Base-by-base conservation (phyloP, 2,329 filamentous ascomycete genomes). In the Aotearoamyces nothofagi region DNA sequence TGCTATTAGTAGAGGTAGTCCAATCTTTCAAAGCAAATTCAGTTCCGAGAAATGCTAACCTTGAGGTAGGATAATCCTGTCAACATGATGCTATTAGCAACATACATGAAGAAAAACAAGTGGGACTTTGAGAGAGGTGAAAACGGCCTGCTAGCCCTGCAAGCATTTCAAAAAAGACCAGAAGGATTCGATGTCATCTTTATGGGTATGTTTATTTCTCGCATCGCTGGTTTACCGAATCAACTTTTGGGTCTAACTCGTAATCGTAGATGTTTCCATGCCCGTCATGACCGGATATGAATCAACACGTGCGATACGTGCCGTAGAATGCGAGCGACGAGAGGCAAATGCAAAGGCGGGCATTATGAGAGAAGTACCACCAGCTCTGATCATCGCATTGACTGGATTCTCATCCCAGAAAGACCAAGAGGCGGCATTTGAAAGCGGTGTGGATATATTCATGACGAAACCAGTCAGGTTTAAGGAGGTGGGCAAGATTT, bases 401-500 rank as follows among this genome's bases (percentile, higher is more conserved):
- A 68, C 64, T 1, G 65, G 63, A 0, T 45, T 66, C 13, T 63
- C 61, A 2, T 63, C 58, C 27, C 52, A 55, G 1, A 57, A 57
- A 29, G 61, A 60, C 1, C 53, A 59, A 27, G 51, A 57, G 20
- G 60, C 68, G 34, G 63, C 64, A 0, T 57, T 63, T 28, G 58
- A 55, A 2, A 62, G 56, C 26, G 66, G 66, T 1, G 52, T 69
- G 5, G 63, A 70, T 34, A 31, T 67, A 5, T 69, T 67, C 30
- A 38, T 70, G 11, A 66, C 65, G 10, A 66, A 66, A 43, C 63
- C 63, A 1, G 58, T 66, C n/a, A n/a, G n/a, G n/a, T n/a, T n/a
- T n/a, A n/a, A n/a, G n/a, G n/a, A n/a, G n/a, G n/a, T n/a, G n/a
- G n/a, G n/a, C n/a, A n/a, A n/a, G n/a, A n/a, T n/a, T n/a, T n/a